Conservation (phyloP, 1,284 basidiomycete genomes). For the Lignosus rhinocerotis region DNA sequence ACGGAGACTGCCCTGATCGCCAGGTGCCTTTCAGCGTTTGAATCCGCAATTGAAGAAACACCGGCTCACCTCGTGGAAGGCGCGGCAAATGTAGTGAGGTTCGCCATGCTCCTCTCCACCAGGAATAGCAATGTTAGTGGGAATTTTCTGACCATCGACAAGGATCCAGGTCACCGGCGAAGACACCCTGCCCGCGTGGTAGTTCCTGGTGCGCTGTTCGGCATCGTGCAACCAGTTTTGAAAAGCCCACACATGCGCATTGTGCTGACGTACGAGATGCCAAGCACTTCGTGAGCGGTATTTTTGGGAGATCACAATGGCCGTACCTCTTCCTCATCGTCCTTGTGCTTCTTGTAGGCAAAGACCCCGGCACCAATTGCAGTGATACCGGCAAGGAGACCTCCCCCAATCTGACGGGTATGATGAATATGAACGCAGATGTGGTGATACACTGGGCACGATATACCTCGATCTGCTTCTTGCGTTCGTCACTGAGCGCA, state of each 20-base stretch:
- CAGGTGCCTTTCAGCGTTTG: conserved; percentile 5
- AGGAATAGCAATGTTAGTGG: conserved; percentile 49
- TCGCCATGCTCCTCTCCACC: conserved; percentile 56
- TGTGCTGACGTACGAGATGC: conserved; percentile 39
- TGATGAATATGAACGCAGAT: background rate
- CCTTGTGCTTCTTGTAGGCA: conserved; percentile 57
- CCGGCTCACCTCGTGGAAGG: conserved; percentile 54
- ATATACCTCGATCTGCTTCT: conserved; percentile 60
- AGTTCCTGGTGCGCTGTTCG: conserved; percentile 50
- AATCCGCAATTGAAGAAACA: conserved; percentile 11
- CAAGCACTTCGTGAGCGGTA: background rate
- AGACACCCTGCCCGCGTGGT: conserved; percentile 44
- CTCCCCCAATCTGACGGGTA: conserved; percentile 59
- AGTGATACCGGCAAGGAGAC: conserved; percentile 54
- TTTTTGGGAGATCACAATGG: background rate
- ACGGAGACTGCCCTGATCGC: conserved; percentile 55
- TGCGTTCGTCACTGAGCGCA: conserved; percentile 51
- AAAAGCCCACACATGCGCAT: conserved; percentile 50
- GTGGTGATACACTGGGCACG: background rate
- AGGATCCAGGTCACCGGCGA: conserved; percentile 63
- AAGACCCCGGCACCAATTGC: conserved; percentile 51
- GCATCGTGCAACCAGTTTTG: conserved; percentile 62
- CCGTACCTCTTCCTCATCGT: conserved; percentile 58
- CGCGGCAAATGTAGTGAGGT: conserved; percentile 59
- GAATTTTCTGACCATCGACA: conserved; percentile 57